phyloP scores from a whole-genome alignment of 306 rosid genomes.

The Rubus parviflorus region DNA sequence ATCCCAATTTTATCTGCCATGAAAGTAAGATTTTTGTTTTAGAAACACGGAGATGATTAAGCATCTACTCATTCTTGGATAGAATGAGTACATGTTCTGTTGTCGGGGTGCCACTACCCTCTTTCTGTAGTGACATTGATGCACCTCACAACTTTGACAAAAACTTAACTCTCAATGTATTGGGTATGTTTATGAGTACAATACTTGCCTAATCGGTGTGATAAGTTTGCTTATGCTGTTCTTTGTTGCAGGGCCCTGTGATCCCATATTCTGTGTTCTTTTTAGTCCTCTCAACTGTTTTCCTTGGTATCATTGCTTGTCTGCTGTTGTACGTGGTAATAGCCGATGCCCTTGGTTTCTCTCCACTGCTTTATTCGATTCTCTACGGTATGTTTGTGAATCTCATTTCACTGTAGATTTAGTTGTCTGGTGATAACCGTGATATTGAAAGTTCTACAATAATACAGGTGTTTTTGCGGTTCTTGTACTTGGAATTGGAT shows the following conservation, averaged over 20 bases:
- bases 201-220: not conserved
- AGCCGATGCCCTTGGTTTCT: slow-evolving; percentile 47
- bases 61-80: too few relatives aligned
- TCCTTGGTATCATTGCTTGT: slow-evolving; percentile 1
- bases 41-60: too few relatives aligned
- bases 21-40: too few relatives aligned
- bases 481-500: slow-evolving; percentile 53
- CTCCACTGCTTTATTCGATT: slow-evolving; percentile 46
- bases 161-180: too few relatives aligned
- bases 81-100: too few relatives aligned
- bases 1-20: not conserved
- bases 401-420: not conserved
- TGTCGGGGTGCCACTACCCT: too few relatives aligned
- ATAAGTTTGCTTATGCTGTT: not conserved
- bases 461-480: slow-evolving; percentile 43
- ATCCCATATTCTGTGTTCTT: slow-evolving; percentile 54
- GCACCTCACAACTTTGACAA: too few relatives aligned
- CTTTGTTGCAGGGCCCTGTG: slow-evolving; percentile 37
- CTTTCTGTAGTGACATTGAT: not conserved
- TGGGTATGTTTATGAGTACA: not conserved
- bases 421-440: not conserved
- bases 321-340: slow-evolving; percentile 45
- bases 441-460: not conserved
- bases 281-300: slow-evolving; percentile 40
- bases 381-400: slow-evolving; percentile 34